Evolutionary conservation across 2,329 filamentous ascomycete species (phyloP), one percentile per base, ranked within the genome.

Genomic region (Helotiales sp.): DNA sequence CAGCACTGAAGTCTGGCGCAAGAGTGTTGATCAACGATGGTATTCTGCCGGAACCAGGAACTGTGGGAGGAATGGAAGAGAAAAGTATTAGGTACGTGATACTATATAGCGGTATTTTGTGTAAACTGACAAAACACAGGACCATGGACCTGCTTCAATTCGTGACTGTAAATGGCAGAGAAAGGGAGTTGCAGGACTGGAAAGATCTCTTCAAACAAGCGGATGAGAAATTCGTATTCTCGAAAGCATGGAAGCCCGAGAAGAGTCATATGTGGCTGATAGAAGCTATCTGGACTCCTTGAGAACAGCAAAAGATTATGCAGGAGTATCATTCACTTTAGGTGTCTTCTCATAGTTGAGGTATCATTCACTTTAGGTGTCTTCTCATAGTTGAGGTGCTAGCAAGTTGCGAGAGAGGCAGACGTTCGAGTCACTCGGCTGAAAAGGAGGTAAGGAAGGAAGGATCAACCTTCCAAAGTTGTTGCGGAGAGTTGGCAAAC

Each of bases 61-160:
- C 48, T 3, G 33, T 55, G 19, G 19, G 49, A 10, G 61, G 4
- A 27, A 62, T 42, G 58, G 74, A 53, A 72, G 74, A 79, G 30
- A 68, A 70, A 31, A 74, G 71, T 5, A 72, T 74, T 33, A 71
- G 72, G 66, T 71, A 72, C 59, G 53, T 30, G 8, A n/a, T 25
- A n/a, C 1, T 29, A 1, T 24, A 12, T 6, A 9, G 15, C 8
- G 9, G 27, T 27, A 8, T 2, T 24, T 12, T 36, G 19, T 5
- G 7, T 5, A 4, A 19, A 30, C 9, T 48, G 27, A 29, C 17
- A 33, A 31, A 30, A 30, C 15, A 79, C 24, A 76, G 24, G 79
- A 82, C 67, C 55, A 79, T 75, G 12, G 80, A 83, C 66, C 55
- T 83, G 60, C 71, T 77, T 46, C 76, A 83, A 74, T 77, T 81